Base-by-base conservation (phyloP, 2,329 filamentous ascomycete species). In the Aspergillus sp. region DNA sequence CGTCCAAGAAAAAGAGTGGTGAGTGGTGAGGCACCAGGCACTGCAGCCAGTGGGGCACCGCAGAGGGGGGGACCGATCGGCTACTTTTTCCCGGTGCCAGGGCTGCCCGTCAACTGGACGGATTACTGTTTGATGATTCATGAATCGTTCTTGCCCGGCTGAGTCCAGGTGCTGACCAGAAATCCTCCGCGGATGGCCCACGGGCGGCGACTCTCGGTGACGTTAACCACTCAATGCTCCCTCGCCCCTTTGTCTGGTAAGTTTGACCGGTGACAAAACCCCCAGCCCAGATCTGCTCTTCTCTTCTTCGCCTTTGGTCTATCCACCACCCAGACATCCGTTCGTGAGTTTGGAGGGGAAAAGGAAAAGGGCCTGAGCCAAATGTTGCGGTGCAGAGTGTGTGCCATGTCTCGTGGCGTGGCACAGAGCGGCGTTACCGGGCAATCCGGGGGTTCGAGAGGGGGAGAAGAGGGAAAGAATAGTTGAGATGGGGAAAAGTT, bases 201-300 rank as follows among this genome's bases (percentile, higher is more conserved):
- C 51, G 39, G 30, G 52, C 41, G 30, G 23, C 47, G 32, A 48
- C 51, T 39, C 25, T 50, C 53, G 50, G 64, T 66, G 64, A 66
- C 64, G 64, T 66, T 62, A 58, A 63, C 63, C 59, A 65, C 62
- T 63, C 54, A 62, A 55, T 54, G 53, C 52, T 17, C 36, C 30
- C 49, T 57, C 53, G 42, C 8, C 42, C 49, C 42, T 60, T 58
- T 62, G 58, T 62, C 54, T 48, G 49, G 54, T 62, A 62, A 39
- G 54, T 62, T 60, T 62, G 15, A 32, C 42, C 42, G 32, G 32
- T 38, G 48, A 48, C 38, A 57, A 36, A 13, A 17, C 27, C 32
- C 48, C 38, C 48, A 57, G 30, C 30, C 41, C 23, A 42, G 38
- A 38, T 36, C 38, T 36, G 27, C 21, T 32, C 21, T 49, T 21